Percentiles rank a stretch among this genome's conserved stretches.
Conservation (phyloP, 1,139 yeast genomes). For the Pneumocystis jirovecii region DNA sequence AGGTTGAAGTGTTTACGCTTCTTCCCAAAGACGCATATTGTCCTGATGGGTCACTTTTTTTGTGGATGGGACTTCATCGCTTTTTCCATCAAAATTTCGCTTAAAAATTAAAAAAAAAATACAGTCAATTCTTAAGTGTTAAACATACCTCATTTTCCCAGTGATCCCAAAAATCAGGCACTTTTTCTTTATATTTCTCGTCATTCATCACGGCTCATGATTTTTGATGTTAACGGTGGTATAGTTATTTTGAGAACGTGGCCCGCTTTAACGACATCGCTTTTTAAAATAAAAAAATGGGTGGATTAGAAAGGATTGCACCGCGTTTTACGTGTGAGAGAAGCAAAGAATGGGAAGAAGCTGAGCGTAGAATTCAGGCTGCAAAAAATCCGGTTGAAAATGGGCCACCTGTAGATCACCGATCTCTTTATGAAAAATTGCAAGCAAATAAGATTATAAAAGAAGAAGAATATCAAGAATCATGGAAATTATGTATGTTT, state of each 20-base stretch:
- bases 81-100: not conserved
- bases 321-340: not conserved
- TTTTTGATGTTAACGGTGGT: not conserved
- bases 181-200: not conserved
- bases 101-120: not conserved
- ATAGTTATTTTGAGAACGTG: not conserved
- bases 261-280: not conserved
- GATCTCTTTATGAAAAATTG: conserved; percentile 17
- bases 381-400: not conserved
- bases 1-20: not conserved
- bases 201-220: not conserved
- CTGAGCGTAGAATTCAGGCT: not conserved
- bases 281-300: not conserved
- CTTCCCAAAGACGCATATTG: not conserved
- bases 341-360: not conserved
- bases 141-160: not conserved
- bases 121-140: no score
- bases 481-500: conserved; percentile 7
- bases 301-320: not conserved
- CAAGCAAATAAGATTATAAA: conserved; percentile 18
- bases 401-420: conserved; percentile 9
- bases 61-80: not conserved
- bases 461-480: conserved; percentile 17
- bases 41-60: not conserved
- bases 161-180: not conserved